Evolutionary conservation across 306 rosid species (phyloP).

Genomic region (Prunus fruticosa): DNA sequence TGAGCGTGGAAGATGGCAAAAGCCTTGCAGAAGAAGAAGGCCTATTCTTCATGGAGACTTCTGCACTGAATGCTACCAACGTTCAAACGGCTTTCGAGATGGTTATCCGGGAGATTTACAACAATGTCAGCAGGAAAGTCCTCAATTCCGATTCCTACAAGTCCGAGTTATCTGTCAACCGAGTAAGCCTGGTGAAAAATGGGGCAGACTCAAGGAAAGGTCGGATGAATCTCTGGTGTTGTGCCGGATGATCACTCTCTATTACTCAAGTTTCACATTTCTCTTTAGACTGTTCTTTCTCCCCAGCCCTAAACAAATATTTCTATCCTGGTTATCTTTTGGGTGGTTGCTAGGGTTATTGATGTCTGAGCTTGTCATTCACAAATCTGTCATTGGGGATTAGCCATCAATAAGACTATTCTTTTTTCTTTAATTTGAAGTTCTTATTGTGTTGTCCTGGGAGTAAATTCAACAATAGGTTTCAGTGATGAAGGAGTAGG

Average conservation of each 20-base stretch:
- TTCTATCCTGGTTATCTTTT: not conserved
- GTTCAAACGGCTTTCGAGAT: constrained; percentile 80
- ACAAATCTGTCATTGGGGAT: not conserved
- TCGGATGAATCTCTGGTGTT: constrained; percentile 54
- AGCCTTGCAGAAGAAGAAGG: constrained; percentile 80
- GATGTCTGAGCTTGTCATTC: not conserved
- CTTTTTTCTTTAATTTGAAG: not conserved
- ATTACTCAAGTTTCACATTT: constrained; percentile 2
- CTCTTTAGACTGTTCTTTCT: not conserved
- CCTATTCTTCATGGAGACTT: constrained; percentile 91
- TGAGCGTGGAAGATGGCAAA: constrained; percentile 73
- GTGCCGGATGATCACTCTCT: constrained; percentile 43
- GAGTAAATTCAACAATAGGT: not conserved
- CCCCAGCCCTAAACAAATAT: not conserved
- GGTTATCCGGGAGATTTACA: constrained; percentile 76
- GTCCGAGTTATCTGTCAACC: constrained; percentile 75
- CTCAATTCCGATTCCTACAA: constrained; percentile 79
- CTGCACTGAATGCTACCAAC: constrained; percentile 85
- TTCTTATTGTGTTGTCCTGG: not conserved
- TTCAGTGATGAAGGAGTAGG: not conserved
- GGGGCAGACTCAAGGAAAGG: constrained; percentile 52
- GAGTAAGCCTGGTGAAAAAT: constrained; percentile 59
- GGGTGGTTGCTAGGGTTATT: constrained; percentile 1
- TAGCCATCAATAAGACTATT: not conserved
- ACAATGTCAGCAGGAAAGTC: constrained; percentile 71